Conservation (phyloP, 495 filamentous ascomycete species). For the Neurospora intermedia region DNA sequence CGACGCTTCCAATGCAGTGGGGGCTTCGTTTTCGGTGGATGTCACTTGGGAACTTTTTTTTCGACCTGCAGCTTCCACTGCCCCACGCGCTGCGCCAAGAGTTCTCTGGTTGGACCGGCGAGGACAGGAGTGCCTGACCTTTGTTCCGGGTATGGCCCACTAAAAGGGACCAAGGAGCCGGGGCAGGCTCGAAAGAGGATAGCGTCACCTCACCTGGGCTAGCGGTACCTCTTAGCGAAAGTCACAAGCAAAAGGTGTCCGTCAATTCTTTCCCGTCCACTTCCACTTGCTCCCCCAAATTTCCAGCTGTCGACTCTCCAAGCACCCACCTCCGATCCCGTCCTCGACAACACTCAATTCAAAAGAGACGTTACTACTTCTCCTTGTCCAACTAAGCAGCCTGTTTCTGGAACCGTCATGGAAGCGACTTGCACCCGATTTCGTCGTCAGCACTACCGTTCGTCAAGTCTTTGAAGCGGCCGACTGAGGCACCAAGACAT, state of each 20-base stretch:
- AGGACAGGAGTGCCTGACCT: background rate
- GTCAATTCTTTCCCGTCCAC: background rate
- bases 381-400: background rate
- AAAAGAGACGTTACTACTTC: background rate
- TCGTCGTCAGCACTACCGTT: background rate
- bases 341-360: background rate
- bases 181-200: background rate
- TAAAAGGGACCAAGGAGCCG: background rate
- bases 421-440: background rate
- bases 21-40: background rate
- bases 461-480: background rate
- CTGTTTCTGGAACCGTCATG: background rate
- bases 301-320: background rate
- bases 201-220: background rate
- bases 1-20: background rate
- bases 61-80: background rate
- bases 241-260: background rate
- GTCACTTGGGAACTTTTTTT: background rate
- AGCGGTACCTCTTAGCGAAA: background rate
- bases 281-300: background rate
- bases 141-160: background rate
- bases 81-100: background rate
- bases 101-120: background rate
- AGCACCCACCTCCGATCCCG: background rate
- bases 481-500: background rate